Conservation (phyloP, 2,329 filamentous ascomycete genomes). For the Sclerotinia subarctica region DNA sequence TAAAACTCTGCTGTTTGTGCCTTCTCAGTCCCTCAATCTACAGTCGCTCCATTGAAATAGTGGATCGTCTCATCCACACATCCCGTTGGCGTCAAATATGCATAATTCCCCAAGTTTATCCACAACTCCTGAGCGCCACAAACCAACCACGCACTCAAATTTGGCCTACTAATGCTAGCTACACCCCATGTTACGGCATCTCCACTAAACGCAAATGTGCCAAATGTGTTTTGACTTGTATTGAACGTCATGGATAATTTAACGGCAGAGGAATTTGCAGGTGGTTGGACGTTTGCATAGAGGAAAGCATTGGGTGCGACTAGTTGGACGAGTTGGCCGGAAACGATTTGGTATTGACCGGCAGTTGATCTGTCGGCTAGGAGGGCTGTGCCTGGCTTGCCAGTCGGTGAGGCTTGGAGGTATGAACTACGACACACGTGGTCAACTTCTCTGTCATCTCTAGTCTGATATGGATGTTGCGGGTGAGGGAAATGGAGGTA, state of each 20-base stretch:
- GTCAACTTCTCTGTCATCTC: neutral
- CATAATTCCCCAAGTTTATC: slow-evolving; percentile 58
- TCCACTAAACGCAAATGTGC: slow-evolving; percentile 55
- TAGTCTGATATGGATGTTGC: no score
- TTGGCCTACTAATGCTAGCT: slow-evolving; percentile 49
- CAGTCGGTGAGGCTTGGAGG: slow-evolving; percentile 48
- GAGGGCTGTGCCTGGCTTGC: slow-evolving; percentile 47
- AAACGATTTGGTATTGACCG: slow-evolving; percentile 55
- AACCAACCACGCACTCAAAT: slow-evolving; percentile 57
- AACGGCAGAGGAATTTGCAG: slow-evolving; percentile 44
- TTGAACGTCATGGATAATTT: slow-evolving; percentile 52
- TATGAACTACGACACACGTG: slow-evolving; percentile 36
- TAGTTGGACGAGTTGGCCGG: slow-evolving; percentile 53
- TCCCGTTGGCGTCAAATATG: slow-evolving; percentile 54
- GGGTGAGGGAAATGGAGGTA: neutral
- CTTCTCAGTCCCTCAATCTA: slow-evolving; percentile 23
- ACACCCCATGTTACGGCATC: slow-evolving; percentile 55
- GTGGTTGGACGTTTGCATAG: slow-evolving; percentile 31
- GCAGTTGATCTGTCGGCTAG: slow-evolving; percentile 52
- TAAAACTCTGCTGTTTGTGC: neutral
- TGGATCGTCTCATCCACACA: slow-evolving; percentile 57
- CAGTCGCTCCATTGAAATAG: slow-evolving; percentile 43
- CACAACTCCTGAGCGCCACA: slow-evolving; percentile 51
- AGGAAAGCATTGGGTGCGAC: slow-evolving; percentile 36
- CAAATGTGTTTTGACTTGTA: slow-evolving; percentile 50